Evolutionary conservation across 2,329 filamentous ascomycete species (phyloP).

Genomic region (Fonsecaea multimorphosa): DNA sequence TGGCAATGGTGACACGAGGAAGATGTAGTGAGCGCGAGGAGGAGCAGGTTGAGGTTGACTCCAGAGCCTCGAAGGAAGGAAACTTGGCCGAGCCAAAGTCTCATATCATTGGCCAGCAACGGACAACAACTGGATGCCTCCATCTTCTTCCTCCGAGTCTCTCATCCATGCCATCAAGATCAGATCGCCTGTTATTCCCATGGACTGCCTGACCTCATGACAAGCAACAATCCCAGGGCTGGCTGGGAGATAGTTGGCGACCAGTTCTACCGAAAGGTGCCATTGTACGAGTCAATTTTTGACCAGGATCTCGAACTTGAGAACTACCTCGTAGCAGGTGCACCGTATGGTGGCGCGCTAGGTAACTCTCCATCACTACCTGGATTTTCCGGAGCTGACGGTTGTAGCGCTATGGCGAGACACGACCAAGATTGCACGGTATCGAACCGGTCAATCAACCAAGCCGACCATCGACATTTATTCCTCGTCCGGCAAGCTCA

Average conservation of each 20-base stretch:
- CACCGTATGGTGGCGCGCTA: slow-evolving; percentile 90
- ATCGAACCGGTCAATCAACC: slow-evolving; percentile 71
- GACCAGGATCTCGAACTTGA: slow-evolving; percentile 92
- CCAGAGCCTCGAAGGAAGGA: neutral
- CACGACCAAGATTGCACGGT: slow-evolving; percentile 80
- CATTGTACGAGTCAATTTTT: slow-evolving; percentile 91
- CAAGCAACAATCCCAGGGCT: slow-evolving; percentile 70
- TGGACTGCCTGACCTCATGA: slow-evolving; percentile 45
- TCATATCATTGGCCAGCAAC: neutral
- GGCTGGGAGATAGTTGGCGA: slow-evolving; percentile 95
- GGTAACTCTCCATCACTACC: slow-evolving; percentile 62
- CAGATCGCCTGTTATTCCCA: slow-evolving; percentile 13
- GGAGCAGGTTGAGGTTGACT: neutral
- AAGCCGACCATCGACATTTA: slow-evolving; percentile 94
- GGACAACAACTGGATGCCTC: neutral
- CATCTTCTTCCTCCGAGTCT: neutral
- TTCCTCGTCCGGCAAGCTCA: slow-evolving; percentile 86
- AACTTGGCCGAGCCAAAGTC: neutral
- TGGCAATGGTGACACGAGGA: neutral
- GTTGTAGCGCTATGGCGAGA: slow-evolving; percentile 81
- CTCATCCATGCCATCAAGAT: neutral
- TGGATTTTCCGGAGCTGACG: slow-evolving; percentile 12
- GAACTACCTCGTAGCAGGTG: slow-evolving; percentile 89
- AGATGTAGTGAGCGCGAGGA: neutral
- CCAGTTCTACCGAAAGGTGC: slow-evolving; percentile 92